These are phyloP conservation scores for Pseudogymnoascus sp. DNA, from an alignment of 2,329 filamentous ascomycete genomes.

Conservation along the genomic window DNA sequence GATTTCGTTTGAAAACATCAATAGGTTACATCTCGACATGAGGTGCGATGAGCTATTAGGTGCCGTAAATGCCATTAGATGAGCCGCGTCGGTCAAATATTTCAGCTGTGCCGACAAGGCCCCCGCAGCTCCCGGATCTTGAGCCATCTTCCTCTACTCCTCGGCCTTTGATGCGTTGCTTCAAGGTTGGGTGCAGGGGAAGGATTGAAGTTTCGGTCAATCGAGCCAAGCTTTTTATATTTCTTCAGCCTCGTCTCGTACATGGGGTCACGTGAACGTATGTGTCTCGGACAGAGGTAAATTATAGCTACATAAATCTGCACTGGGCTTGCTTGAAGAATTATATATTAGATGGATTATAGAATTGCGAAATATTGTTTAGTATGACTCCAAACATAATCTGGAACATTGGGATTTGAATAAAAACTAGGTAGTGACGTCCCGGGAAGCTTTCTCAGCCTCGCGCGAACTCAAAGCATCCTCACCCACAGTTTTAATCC, in stretches of 20 bases:
- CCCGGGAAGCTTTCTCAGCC: background rate
- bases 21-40: conserved; percentile 43
- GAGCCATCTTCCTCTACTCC: background rate
- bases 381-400: background rate
- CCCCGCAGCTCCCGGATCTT: background rate
- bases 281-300: background rate
- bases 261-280: background rate
- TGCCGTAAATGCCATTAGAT: conserved; percentile 44
- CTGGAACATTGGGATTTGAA: background rate
- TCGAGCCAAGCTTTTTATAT: conserved; percentile 5
- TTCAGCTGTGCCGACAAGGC: conserved; percentile 23
- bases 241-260: background rate
- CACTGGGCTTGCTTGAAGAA: background rate
- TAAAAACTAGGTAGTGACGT: background rate
- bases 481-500: background rate
- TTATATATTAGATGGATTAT: background rate
- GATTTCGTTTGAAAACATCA: conserved; percentile 42
- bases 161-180: background rate
- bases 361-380: background rate
- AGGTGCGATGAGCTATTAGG: conserved; percentile 52
- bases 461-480: background rate
- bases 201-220: conserved; percentile 8
- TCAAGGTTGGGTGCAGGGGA: background rate
- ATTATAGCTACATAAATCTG: background rate
- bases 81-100: conserved; percentile 48